Evolutionary conservation across 768 basidiomycete genomes (phyloP), one percentile per base, ranked within the genome.

Genomic region (Agrocybe praecox): DNA sequence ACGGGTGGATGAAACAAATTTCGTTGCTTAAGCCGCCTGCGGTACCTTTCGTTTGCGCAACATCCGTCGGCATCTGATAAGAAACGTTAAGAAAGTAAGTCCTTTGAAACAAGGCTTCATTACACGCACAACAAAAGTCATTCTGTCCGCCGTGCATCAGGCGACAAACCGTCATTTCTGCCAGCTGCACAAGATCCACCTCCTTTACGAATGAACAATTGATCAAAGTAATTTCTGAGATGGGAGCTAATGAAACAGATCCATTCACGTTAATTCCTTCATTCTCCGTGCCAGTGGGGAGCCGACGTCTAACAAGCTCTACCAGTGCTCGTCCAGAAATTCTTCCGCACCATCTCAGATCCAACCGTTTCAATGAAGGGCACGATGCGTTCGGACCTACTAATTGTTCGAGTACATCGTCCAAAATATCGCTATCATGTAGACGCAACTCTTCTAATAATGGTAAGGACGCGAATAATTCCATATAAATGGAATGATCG

Each of bases 301-400:
- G 47, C 22, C 84, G 75, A 53, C 74, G 78, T 49, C 62, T 66
- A 44, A 83, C 83, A 15, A 87, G 68, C 29, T 77, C 69, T 36
- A 82, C 84, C 36, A 87, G 69, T 19, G 80, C 79, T 1, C 64
- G 67, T 18, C 85, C 84, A 24, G 75, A 76, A 6, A 88, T 65
- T 53, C 83, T 77, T 11, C 78, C 75, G 62, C 85, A 87, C 85
- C 83, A 87, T 23, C 83, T 77, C 48, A 87, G 67, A 64, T 87
- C 83, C 49, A 88, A 65, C 46, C 71, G 70, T 43, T 66, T 64
- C 43, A 87, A 77, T 52, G 63, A 67, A 22, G 80, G 84, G 56
- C 83, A 87, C 14, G 76, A 62, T 12, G 75, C 77, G 6, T 53
- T 61, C 14, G 73, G 72, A 2, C 77, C 78, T 43, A 69, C 62